Evolutionary conservation across 768 basidiomycete genomes (phyloP).

Genomic region (Fomitopsis serialis): DNA sequence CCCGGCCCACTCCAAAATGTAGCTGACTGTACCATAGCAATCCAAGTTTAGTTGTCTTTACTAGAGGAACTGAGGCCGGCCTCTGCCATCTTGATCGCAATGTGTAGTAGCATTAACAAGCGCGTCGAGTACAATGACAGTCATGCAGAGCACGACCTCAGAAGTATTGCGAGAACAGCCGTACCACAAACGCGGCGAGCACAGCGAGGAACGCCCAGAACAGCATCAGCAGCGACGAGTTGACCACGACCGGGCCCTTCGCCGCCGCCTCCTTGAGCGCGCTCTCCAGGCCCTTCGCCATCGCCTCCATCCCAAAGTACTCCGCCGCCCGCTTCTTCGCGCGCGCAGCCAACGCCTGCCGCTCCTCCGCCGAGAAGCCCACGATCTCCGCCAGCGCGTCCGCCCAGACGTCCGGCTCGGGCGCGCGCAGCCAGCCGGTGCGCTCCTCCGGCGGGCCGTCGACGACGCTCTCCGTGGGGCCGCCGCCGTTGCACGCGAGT

Average conservation of each 20-base stretch:
- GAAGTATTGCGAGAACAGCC: not conserved
- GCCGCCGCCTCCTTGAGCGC: conserved; percentile 48
- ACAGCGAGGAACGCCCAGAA: conserved; percentile 6
- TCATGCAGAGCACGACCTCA: not conserved
- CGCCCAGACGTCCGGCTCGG: conserved; percentile 66
- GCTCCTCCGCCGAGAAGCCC: conserved; percentile 33
- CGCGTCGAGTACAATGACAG: no score
- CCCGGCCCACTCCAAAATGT: not conserved
- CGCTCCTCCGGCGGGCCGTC: conserved; percentile 32
- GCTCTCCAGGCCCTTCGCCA: conserved; percentile 55
- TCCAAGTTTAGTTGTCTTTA: not conserved
- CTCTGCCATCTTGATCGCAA: no score
- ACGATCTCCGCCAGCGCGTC: conserved; percentile 59
- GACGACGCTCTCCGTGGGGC: conserved; percentile 87
- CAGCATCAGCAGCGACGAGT: not conserved
- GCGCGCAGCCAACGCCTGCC: conserved; percentile 43
- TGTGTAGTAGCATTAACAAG: no score
- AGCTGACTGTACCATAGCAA: not conserved
- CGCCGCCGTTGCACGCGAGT: conserved; percentile 80
- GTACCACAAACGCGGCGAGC: conserved; percentile 1
- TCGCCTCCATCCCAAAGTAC: conserved; percentile 73
- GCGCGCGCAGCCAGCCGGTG: conserved; percentile 76
- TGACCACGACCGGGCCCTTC: conserved; percentile 40
- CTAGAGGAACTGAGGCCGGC: not conserved
- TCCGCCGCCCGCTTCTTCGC: conserved; percentile 57